Evolutionary conservation across 768 basidiomycete genomes (phyloP).

Genomic region (Asterophora parasitica): DNA sequence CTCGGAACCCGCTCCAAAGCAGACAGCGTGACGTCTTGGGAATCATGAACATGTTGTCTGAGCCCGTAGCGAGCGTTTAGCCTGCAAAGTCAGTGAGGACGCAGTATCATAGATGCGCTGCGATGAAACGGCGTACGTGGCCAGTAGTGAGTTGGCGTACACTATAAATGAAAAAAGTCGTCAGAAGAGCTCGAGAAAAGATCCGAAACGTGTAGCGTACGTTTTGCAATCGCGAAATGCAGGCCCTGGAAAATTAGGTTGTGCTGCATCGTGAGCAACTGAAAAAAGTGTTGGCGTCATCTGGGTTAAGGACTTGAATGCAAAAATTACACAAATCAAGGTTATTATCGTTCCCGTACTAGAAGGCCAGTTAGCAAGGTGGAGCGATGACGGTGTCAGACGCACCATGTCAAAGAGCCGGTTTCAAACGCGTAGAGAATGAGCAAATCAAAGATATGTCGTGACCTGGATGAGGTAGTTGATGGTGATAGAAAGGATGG

Average conservation of each 20-base stretch:
- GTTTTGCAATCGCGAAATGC: conserved; percentile 34
- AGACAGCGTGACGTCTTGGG: background rate
- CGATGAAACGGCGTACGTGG: conserved; percentile 30
- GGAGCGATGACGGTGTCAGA: background rate
- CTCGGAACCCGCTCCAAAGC: no score
- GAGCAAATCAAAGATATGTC: conserved; percentile 33
- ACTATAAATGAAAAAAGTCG: conserved; percentile 23
- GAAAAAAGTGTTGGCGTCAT: background rate
- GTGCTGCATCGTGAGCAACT: conserved; percentile 43
- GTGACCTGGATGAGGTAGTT: conserved; percentile 21
- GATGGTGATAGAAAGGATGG: background rate
- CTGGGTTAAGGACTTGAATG: background rate
- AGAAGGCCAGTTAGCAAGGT: background rate
- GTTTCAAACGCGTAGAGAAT: conserved; percentile 40
- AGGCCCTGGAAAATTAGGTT: conserved; percentile 37
- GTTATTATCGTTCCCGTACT: conserved; percentile 42
- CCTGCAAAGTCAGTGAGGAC: no score
- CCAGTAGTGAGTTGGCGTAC: conserved; percentile 42
- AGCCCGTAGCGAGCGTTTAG: conserved; percentile 20
- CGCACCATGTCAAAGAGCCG: conserved; percentile 34
- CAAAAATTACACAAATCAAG: conserved; percentile 40
- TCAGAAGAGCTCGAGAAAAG: background rate
- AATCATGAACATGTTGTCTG: conserved; percentile 10
- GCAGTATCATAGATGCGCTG: no score
- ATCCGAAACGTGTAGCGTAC: conserved; percentile 15